Base-by-base conservation (phyloP, 306 rosid species). In the Lotus japonicus region DNA sequence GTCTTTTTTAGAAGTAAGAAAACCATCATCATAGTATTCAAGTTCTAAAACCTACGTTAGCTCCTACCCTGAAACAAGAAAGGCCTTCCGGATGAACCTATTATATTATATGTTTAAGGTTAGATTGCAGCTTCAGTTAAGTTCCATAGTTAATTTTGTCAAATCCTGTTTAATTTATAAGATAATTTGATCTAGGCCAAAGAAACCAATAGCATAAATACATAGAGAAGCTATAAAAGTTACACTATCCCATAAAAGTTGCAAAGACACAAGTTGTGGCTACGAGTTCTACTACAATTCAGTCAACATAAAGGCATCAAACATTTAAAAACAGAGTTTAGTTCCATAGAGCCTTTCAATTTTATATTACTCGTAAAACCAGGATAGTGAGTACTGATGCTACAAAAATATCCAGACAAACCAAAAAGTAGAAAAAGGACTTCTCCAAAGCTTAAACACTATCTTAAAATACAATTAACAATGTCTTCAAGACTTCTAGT, bases 61-160 rank as follows among this genome's bases (percentile, higher is more conserved):
- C 73, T 62, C 18, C 61, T 39, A 54, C 23, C 68, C 19, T 56
- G 48, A 41, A 68, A 63, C 52, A 1, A 21, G 23, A 21, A 3
- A 56, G 50, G 13, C 64, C 13, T 36, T 55, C 35, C 35, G 52
- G 53, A 62, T 46, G 63, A 64, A 17, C 49, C 43, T 28, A 28
- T 26, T 68, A 31, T 14, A 41, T 49, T n/a, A n/a, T n/a, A n/a
- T n/a, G n/a, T 33, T 61, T 62, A 28, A 35, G 17, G 46, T 35
- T 8, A 13, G 66, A n/a, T 13, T 51, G 66, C 44, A 55, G 45
- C 57, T 46, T 55, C 54, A 55, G 26, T 61, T 11, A 60, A 33
- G 26, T 52, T 73, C 54, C 58, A 14, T 62, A 19, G 38, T 36
- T 45, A 69, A 31, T 72, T 39, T 72, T 36, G 4, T 53, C 58